Percentiles rank a stretch among this genome's conserved stretches.
Conservation (phyloP, 1,284 basidiomycete species). For the Fistulinella cinereoalba region DNA sequence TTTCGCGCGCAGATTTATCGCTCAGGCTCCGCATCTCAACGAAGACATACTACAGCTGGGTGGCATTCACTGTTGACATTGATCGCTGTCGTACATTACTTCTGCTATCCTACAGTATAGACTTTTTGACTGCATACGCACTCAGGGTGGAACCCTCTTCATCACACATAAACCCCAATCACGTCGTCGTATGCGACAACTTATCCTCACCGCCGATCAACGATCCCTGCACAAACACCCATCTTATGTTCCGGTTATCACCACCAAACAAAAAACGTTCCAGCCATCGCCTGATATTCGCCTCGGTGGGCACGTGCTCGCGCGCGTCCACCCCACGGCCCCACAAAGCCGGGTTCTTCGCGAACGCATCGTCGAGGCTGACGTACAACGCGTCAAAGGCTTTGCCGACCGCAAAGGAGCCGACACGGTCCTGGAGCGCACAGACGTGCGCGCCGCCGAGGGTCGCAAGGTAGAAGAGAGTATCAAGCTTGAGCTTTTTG, state of each 20-base stretch:
- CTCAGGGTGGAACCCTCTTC: no score
- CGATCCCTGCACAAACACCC: conserved; percentile 84
- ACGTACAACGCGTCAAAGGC: conserved; percentile 87
- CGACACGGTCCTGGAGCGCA: conserved; percentile 62
- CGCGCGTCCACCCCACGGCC: conserved; percentile 30
- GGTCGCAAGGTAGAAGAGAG: conserved; percentile 87
- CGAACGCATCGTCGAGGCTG: conserved; percentile 42
- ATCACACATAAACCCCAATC: no score
- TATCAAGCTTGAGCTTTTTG: conserved; percentile 66
- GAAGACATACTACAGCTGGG: no score
- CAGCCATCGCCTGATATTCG: conserved; percentile 48
- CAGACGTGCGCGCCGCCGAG: conserved; percentile 87
- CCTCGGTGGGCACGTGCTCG: conserved; percentile 4
- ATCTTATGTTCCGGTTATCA: conserved; percentile 83
- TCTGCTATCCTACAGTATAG: no score
- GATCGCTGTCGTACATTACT: no score
- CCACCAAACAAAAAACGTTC: conserved; percentile 79
- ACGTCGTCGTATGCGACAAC: background rate
- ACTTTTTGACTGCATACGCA: no score
- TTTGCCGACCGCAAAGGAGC: conserved; percentile 77
- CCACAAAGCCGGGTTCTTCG: conserved; percentile 65
- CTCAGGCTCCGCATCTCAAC: no score
- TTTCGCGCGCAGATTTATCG: no score
- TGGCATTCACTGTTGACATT: no score
- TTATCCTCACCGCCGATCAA: conserved; percentile 68